Evolutionary conservation across 495 filamentous ascomycete species (phyloP).

Genomic region (Lasiosphaeria ovina): DNA sequence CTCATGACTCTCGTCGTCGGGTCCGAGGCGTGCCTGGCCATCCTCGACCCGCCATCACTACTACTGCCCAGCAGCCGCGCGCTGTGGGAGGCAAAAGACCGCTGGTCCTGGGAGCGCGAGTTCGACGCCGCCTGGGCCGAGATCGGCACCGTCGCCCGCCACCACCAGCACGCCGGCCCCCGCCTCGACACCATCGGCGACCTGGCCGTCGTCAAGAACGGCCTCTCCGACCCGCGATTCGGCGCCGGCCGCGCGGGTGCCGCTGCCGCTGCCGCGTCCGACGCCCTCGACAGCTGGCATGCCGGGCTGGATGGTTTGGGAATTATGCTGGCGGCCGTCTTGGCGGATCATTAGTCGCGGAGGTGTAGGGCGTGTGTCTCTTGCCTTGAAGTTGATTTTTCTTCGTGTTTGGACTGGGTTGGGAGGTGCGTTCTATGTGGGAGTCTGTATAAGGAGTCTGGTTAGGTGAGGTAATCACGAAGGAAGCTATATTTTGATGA

Average conservation of each 20-base stretch:
- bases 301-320: conserved; percentile 10
- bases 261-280: background rate
- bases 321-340: conserved; percentile 14
- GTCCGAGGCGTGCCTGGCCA: background rate
- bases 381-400: too few relatives aligned
- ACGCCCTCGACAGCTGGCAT: conserved; percentile 13
- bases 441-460: too few relatives aligned
- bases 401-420: too few relatives aligned
- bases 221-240: background rate
- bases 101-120: conserved; percentile 5
- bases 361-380: too few relatives aligned
- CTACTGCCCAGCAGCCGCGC: conserved; percentile 6
- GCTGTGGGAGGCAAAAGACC: conserved; percentile 11
- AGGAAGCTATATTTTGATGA: too few relatives aligned
- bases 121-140: conserved; percentile 6
- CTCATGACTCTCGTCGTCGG: conserved; percentile 11
- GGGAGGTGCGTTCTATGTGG: too few relatives aligned
- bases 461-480: too few relatives aligned
- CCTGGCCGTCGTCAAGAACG: conserved; percentile 5
- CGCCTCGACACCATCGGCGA: conserved; percentile 14
- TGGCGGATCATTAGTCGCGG: background rate
- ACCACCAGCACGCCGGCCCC: background rate
- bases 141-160: background rate
- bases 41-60: conserved; percentile 8
- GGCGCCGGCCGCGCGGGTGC: background rate